Conservation (phyloP, 2,329 filamentous ascomycete genomes). For the Xylaria sp. region DNA sequence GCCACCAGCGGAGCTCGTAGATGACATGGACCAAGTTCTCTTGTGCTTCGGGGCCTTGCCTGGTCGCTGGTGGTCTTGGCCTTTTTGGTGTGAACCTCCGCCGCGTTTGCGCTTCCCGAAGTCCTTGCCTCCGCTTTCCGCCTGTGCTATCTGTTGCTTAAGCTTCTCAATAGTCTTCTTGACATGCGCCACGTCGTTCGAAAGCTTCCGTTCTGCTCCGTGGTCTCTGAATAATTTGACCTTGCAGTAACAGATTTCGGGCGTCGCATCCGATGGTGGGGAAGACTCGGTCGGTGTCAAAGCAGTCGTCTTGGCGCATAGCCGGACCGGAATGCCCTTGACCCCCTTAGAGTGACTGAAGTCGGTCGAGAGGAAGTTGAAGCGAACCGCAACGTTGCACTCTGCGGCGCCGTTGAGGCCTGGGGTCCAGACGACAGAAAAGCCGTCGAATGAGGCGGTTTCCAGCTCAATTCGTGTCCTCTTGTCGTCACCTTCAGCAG, state of each 20-base stretch:
- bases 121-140: conserved; percentile 68
- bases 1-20: conserved; percentile 62
- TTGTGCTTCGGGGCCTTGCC: conserved; percentile 91
- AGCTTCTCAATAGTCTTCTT: conserved; percentile 97
- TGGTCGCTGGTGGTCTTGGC: conserved; percentile 59
- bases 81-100: conserved; percentile 47
- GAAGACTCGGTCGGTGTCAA: conserved; percentile 57
- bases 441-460: conserved; percentile 86
- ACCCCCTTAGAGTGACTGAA: conserved; percentile 99
- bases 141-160: conserved; percentile 88
- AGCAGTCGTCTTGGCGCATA: conserved; percentile 87
- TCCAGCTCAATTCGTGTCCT: conserved; percentile 72
- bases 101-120: conserved; percentile 66
- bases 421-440: conserved; percentile 87
- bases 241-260: conserved; percentile 91
- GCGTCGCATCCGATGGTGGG: conserved; percentile 47
- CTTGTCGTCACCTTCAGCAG: conserved; percentile 64
- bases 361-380: conserved; percentile 98
- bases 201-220: conserved; percentile 90
- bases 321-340: conserved; percentile 91
- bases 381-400: conserved; percentile 86
- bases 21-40: conserved; percentile 93
- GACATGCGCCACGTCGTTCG: conserved; percentile 91
- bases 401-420: conserved; percentile 70
- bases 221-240: conserved; percentile 97